These are phyloP conservation scores for Leccinellum albellum DNA, from an alignment of 768 basidiomycete species.

Conservation along the genomic window DNA sequence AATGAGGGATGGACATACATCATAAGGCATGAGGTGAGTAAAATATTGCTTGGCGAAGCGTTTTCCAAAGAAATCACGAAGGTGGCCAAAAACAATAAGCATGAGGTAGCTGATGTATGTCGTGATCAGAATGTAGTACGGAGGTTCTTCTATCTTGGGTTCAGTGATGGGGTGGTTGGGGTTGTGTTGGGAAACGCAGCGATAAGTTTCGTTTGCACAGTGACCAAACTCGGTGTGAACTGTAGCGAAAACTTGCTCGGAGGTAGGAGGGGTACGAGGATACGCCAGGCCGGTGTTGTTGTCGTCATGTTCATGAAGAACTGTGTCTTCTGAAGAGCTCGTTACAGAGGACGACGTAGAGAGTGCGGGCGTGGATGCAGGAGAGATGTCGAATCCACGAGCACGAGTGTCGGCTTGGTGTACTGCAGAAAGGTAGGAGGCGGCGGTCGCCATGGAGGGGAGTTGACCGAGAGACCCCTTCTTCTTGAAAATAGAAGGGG, in stretches of 20 bases:
- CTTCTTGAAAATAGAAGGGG: constrained; percentile 60
- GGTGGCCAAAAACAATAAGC: constrained; percentile 86
- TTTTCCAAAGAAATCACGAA: constrained; percentile 95
- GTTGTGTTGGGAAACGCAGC: constrained; percentile 64
- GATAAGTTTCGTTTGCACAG: constrained; percentile 71
- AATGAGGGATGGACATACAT: constrained; percentile 53
- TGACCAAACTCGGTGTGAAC: constrained; percentile 93
- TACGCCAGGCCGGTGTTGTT: constrained; percentile 57
- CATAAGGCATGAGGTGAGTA: constrained; percentile 74
- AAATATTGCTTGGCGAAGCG: constrained; percentile 65
- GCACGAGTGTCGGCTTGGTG: constrained; percentile 67
- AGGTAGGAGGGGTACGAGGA: constrained; percentile 69
- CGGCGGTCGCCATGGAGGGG: constrained; percentile 47
- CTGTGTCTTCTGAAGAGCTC: constrained; percentile 62
- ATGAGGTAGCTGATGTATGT: constrained; percentile 94
- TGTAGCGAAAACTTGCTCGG: constrained; percentile 72
- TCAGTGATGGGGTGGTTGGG: constrained; percentile 41
- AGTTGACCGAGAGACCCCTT: constrained; percentile 40
- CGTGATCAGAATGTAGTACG: constrained; percentile 86
- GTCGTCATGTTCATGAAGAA: constrained; percentile 52
- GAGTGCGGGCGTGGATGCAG: constrained; percentile 65
- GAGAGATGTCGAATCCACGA: constrained; percentile 44
- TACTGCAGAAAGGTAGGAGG: constrained; percentile 58
- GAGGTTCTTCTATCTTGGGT: constrained; percentile 77
- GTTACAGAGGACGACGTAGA: constrained; percentile 75